A percentile compares a stretch with the other conserved stretches of the same genome.
Conservation (phyloP, 768 basidiomycete genomes). For the Tylopilus rubrobrunneus region DNA sequence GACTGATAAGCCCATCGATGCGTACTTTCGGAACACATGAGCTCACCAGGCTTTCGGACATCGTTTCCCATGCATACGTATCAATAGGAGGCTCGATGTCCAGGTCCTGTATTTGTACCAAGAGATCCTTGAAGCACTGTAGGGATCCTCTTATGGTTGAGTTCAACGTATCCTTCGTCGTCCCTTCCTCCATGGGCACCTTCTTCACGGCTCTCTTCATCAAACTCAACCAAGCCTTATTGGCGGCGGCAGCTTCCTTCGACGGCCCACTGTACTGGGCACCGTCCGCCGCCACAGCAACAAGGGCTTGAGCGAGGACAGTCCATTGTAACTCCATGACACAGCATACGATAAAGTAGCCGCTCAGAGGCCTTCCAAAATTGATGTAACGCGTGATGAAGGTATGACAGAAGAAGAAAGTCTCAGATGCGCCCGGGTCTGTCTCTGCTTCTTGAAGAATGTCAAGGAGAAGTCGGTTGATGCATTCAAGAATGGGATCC, state of each 20-base stretch:
- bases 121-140: slow-evolving; percentile 74
- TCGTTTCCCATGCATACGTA: slow-evolving; percentile 90
- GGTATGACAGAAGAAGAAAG: slow-evolving; percentile 57
- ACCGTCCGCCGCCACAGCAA: slow-evolving; percentile 35
- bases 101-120: slow-evolving; percentile 79
- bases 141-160: slow-evolving; percentile 57
- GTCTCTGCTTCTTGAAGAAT: slow-evolving; percentile 53
- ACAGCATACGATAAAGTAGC: slow-evolving; percentile 88
- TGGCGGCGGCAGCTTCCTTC: slow-evolving; percentile 78
- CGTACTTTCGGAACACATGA: not conserved
- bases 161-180: slow-evolving; percentile 40
- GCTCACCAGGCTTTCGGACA: slow-evolving; percentile 83
- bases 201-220: slow-evolving; percentile 47
- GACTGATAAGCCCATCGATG: not conserved
- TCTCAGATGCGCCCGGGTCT: slow-evolving; percentile 25
- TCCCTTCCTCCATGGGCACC: slow-evolving; percentile 35
- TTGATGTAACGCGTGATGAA: slow-evolving; percentile 74
- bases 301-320: slow-evolving; percentile 66
- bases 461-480: slow-evolving; percentile 68
- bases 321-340: slow-evolving; percentile 85
- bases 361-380: slow-evolving; percentile 74
- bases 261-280: slow-evolving; percentile 22
- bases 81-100: slow-evolving; percentile 75
- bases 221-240: slow-evolving; percentile 73
- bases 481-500: slow-evolving; percentile 61